These are phyloP conservation scores for Rhodotorula toruloides DNA, from an alignment of 768 basidiomycete species.

Conservation along the genomic window DNA sequence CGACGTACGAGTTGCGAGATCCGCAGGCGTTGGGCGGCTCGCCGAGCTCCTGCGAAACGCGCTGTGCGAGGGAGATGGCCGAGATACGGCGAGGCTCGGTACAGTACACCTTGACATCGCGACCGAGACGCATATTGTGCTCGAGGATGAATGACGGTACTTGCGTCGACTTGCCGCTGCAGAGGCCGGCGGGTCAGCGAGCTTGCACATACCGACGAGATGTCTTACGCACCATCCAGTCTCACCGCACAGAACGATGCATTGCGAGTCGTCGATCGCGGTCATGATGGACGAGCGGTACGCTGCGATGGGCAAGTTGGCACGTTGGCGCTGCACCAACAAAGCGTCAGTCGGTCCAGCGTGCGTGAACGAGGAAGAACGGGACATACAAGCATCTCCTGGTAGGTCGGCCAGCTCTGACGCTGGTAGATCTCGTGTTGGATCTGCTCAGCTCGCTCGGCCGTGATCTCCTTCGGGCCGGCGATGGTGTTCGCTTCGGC, in stretches of 20 bases:
- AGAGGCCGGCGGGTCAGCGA: too few relatives aligned
- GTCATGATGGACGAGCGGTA: constrained; percentile 69
- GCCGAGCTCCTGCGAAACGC: constrained; percentile 88
- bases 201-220: too few relatives aligned
- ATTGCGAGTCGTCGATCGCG: constrained; percentile 66
- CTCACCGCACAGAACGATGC: constrained; percentile 80
- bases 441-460: constrained; percentile 53
- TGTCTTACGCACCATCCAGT: constrained; percentile 59
- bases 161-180: constrained; percentile 93
- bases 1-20: constrained; percentile 70
- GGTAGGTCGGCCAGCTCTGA: constrained; percentile 62
- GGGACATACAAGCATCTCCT: constrained; percentile 75
- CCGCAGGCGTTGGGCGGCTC: constrained; percentile 75
- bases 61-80: constrained; percentile 88
- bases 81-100: constrained; percentile 95
- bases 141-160: constrained; percentile 90
- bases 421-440: constrained; percentile 60
- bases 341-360: not conserved
- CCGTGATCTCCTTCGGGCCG: constrained; percentile 12
- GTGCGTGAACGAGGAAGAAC: not conserved
- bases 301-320: constrained; percentile 74
- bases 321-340: constrained; percentile 60
- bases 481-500: constrained; percentile 9
- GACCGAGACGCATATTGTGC: constrained; percentile 72
- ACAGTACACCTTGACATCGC: constrained; percentile 81